Base-by-base conservation (phyloP, 2,329 filamentous ascomycete genomes). In the Meredithiella fracta region DNA sequence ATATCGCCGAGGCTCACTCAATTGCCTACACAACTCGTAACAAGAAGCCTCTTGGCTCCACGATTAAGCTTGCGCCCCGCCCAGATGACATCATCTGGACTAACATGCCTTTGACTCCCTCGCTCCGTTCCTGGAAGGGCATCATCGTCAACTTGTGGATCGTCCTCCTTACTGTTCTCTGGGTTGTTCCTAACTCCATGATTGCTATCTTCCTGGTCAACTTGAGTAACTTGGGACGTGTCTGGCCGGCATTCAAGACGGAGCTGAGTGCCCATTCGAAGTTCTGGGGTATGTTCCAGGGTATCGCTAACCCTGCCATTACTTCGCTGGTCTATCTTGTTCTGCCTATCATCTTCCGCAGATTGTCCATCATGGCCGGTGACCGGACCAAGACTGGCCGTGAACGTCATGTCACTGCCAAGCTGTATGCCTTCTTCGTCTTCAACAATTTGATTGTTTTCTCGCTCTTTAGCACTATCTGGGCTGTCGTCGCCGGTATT, bases 381-480 rank as follows among this genome's bases (percentile, higher is more conserved):
- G 91, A 97, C 65, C 77, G 85, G 61, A 94, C 88, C 51, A 98
- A 97, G 70, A 94, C 87, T 0, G 86, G 87, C 25, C 81, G 92
- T 55, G 92, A 98, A 67, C 78, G 88, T 29, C 91, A 97, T 67
- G 92, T 98, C 54, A 77, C 92, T 58, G 82, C 80, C 60, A 94
- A 94, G 68, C 76, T 98, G 1, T 98, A 94, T 69, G 78, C 86
- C 17, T 98, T 98, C 72, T 98, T 98, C 68, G 79, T 96, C 54
- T 89, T 98, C 74, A 98, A 98, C 77, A 97, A 97, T 65, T 69
- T 98, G 56, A 73, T 98, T 61, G 82, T 97, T 58, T 97, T 97
- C 68, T 96, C 90, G 9, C 73, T 95, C 14, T 97, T 97, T 68
- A 87, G 86, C 47, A 82, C 86, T 1, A 70, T 89, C 15, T 96